Evolutionary conservation across 106 monocot genomes (phyloP).

Genomic region (Triglochin maritima): DNA sequence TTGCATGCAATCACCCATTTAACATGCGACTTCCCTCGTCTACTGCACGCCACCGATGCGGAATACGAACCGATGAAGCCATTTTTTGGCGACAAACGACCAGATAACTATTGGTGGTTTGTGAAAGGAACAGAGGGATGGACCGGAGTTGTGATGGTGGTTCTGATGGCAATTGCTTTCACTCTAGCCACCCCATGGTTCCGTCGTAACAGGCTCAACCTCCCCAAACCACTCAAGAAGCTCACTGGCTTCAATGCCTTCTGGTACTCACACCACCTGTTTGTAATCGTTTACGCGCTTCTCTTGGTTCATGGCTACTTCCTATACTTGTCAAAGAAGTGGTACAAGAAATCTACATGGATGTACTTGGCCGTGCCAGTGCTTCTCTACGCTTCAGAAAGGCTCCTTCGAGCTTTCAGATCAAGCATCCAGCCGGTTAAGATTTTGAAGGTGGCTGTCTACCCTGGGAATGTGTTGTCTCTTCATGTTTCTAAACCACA

Average conservation of each 20-base stretch:
- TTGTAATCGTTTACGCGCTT: slow-evolving; percentile 79
- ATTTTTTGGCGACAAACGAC: slow-evolving; percentile 52
- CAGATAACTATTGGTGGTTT: slow-evolving; percentile 95
- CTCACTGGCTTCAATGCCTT: slow-evolving; percentile 91
- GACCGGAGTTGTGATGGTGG: slow-evolving; percentile 85
- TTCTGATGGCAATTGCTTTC: slow-evolving; percentile 72
- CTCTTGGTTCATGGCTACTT: slow-evolving; percentile 67
- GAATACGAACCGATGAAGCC: slow-evolving; percentile 64
- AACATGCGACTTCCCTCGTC: slow-evolving; percentile 85
- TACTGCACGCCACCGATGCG: slow-evolving; percentile 53
- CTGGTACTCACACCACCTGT: slow-evolving; percentile 94
- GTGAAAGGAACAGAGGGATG: slow-evolving; percentile 90
- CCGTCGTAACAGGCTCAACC: slow-evolving; percentile 43
- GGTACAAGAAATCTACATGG: slow-evolving; percentile 93
- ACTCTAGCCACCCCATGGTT: slow-evolving; percentile 75
- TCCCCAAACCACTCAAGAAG: slow-evolving; percentile 40
- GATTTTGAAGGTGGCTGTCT: slow-evolving; percentile 80
- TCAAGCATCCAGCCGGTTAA: slow-evolving; percentile 60
- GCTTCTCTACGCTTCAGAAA: slow-evolving; percentile 47
- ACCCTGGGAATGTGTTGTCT: slow-evolving; percentile 70
- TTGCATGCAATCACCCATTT: slow-evolving; percentile 63
- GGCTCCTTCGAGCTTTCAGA: slow-evolving; percentile 45
- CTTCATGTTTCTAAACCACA: slow-evolving; percentile 67
- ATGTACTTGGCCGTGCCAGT: slow-evolving; percentile 77
- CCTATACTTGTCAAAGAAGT: slow-evolving; percentile 52